Percentiles rank a stretch among this genome's conserved stretches.
Evolutionary conservation across 2,329 filamentous ascomycete genomes (phyloP).

Genomic region (Colletotrichum musae): DNA sequence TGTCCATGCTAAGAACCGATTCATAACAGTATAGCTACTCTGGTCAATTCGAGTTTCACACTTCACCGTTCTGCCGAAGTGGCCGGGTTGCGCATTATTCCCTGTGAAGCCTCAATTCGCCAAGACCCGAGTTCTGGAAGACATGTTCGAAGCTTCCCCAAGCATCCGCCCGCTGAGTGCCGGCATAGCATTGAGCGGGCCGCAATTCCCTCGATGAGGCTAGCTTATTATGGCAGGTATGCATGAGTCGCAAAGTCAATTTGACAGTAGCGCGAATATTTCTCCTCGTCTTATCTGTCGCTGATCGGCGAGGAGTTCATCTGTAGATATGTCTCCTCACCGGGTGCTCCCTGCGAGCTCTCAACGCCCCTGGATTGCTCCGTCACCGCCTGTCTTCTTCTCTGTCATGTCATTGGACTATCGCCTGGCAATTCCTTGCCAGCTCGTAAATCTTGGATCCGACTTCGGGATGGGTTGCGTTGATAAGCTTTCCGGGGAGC

Average conservation of each 20-base stretch:
- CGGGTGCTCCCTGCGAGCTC: slow-evolving; percentile 6
- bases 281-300: slow-evolving; percentile 21
- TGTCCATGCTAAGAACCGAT: too few species aligned
- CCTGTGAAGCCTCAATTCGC: not conserved
- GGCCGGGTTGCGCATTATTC: too few species aligned
- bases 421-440: not conserved
- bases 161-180: not conserved
- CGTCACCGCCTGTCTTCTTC: slow-evolving; percentile 4
- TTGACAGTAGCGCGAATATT: not conserved
- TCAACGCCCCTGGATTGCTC: slow-evolving; percentile 2
- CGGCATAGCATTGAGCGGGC: not conserved
- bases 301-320: slow-evolving; percentile 6
- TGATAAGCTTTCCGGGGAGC: not conserved
- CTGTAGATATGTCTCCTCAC: too few species aligned
- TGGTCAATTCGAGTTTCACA: too few species aligned
- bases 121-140: not conserved
- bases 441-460: not conserved
- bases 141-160: slow-evolving; percentile 4
- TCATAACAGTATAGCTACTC: too few species aligned
- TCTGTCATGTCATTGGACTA: not conserved
- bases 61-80: too few species aligned
- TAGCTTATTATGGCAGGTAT: slow-evolving; percentile 23
- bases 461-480: not conserved
- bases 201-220: not conserved
- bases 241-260: slow-evolving; percentile 31